These are phyloP conservation scores for Hirschfeldia incana DNA, from an alignment of 345 rosid genomes.

Conservation along the genomic window DNA sequence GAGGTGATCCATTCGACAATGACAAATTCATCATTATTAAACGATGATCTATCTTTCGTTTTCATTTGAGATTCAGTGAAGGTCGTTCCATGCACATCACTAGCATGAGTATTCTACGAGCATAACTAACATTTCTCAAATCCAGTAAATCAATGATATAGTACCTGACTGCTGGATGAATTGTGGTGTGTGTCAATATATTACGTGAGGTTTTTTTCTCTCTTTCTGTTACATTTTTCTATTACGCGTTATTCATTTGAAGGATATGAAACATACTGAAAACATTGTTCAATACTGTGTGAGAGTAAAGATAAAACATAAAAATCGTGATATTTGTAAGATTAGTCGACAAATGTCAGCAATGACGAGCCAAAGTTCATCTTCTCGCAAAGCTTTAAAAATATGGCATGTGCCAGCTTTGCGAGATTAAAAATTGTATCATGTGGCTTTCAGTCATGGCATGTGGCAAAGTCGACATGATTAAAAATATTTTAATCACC, in stretches of 20 bases:
- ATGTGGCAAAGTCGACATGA: too few relatives aligned
- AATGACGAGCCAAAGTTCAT: too few relatives aligned
- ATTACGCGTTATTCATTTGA: neutral
- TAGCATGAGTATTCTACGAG: neutral
- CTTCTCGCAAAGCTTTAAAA: too few relatives aligned
- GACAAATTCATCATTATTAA: slow-evolving; percentile 7
- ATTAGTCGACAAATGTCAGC: neutral
- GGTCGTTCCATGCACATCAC: neutral
- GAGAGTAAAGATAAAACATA: neutral
- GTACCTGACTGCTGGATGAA: neutral
- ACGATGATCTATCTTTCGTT: slow-evolving; percentile 4
- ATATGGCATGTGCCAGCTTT: too few relatives aligned
- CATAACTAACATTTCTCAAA: neutral
- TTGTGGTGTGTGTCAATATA: neutral
- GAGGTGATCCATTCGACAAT: slow-evolving; percentile 9
- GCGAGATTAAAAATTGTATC: too few relatives aligned
- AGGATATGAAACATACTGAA: neutral
- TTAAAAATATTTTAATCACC: slow-evolving; percentile 19
- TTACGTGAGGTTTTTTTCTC: neutral
- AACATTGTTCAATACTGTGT: neutral
- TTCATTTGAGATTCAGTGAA: neutral
- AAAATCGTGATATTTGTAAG: neutral
- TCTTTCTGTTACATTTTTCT: too few relatives aligned
- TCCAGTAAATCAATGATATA: neutral
- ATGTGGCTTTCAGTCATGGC: too few relatives aligned